Evolutionary conservation across 495 filamentous ascomycete genomes (phyloP).

Genomic region (Penicillium paxilli): DNA sequence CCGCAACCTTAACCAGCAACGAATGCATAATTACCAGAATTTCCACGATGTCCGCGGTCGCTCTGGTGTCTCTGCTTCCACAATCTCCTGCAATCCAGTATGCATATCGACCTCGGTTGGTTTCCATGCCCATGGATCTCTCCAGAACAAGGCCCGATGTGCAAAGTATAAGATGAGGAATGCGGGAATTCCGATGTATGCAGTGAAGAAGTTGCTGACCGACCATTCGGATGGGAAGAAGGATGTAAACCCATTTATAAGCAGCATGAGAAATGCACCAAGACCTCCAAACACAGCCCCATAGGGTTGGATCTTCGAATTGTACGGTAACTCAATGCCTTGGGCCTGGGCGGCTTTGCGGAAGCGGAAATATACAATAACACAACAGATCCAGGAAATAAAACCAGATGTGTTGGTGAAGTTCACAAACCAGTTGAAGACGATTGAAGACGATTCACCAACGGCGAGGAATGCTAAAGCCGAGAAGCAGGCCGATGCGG

Average conservation of each 20-base stretch:
- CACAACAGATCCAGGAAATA: conserved; percentile 62
- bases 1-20: no score
- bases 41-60: conserved; percentile 34
- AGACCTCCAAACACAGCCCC: conserved; percentile 49
- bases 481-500: conserved; percentile 33
- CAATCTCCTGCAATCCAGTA: conserved; percentile 52
- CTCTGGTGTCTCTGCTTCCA: conserved; percentile 50
- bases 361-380: conserved; percentile 62
- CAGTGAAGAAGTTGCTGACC: conserved; percentile 55
- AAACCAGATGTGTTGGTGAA: conserved; percentile 60
- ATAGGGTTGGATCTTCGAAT: conserved; percentile 53
- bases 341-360: conserved; percentile 52
- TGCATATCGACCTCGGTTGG: conserved; percentile 57
- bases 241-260: conserved; percentile 65
- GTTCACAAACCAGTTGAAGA: conserved; percentile 60
- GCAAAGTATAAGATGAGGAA: conserved; percentile 58
- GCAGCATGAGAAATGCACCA: conserved; percentile 48
- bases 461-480: conserved; percentile 39
- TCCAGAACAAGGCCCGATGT: conserved; percentile 45
- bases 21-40: conserved; percentile 24
- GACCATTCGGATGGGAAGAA: conserved; percentile 59
- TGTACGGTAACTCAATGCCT: conserved; percentile 55
- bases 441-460: conserved; percentile 30
- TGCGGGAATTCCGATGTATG: conserved; percentile 63
- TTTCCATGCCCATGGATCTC: conserved; percentile 54